phyloP scores from a whole-genome alignment of 129 eudicot species.

The Escallonia herrerae region DNA sequence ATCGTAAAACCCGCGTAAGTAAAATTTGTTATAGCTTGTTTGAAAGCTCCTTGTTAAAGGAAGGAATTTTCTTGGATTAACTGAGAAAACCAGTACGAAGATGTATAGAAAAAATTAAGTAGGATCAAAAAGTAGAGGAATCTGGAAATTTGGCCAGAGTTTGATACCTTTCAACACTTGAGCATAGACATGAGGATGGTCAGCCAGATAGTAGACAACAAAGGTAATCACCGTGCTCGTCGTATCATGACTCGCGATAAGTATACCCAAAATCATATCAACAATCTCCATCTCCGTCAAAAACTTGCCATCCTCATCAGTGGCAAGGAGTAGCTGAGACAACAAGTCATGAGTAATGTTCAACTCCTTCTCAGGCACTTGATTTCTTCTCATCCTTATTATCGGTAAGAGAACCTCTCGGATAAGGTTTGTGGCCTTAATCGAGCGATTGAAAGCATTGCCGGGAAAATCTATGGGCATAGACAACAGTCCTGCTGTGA shows the following conservation, averaged over 20 bases:
- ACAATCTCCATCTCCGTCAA: slow-evolving; percentile 6
- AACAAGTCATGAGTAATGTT: slow-evolving; percentile 2
- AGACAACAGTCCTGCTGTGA: neutral
- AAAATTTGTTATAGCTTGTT: neutral
- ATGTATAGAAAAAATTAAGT: too few relatives aligned
- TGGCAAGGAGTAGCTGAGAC: slow-evolving; percentile 3
- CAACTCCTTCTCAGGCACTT: neutral
- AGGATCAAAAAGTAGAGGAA: too few relatives aligned
- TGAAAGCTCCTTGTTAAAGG: neutral
- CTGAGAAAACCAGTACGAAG: too few relatives aligned
- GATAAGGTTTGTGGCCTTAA: slow-evolving; percentile 4
- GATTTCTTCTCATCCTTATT: slow-evolving; percentile 5
- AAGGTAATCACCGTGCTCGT: slow-evolving; percentile 5
- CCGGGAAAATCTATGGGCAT: slow-evolving; percentile 5
- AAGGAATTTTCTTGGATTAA: too few relatives aligned
- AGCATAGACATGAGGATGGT: slow-evolving; percentile 12
- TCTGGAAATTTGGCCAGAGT: too few relatives aligned
- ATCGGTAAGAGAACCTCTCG: neutral
- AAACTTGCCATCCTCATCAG: slow-evolving; percentile 7
- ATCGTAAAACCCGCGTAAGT: slow-evolving; percentile 7
- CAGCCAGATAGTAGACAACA: slow-evolving; percentile 14
- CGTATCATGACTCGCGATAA: slow-evolving; percentile 8
- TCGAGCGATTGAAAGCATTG: slow-evolving; percentile 1
- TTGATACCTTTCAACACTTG: slow-evolving; percentile 12
- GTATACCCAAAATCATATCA: neutral